Base-by-base conservation (phyloP, 2,329 filamentous ascomycete species). In the Rutstroemia sp. region DNA sequence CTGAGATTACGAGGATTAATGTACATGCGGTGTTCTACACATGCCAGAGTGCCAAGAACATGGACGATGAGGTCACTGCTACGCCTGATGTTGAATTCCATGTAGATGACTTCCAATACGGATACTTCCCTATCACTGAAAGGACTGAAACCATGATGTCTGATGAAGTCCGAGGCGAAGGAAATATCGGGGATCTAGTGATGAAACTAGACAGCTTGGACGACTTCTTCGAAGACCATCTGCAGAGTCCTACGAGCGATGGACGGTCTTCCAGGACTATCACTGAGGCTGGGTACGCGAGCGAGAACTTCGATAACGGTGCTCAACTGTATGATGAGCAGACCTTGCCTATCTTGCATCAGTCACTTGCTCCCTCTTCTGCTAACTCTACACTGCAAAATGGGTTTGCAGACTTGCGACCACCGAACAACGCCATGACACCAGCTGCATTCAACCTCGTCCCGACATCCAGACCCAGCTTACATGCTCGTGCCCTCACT, bases 11-110 rank as follows among this genome's bases (percentile, higher is more conserved):
- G 4, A 82, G 94, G 57, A 82, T 86, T 57, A 99, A 99, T 65
- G 94, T 99, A 2, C 92, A 97, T 69, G 90, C 92, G 0, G 92
- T 94, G 0, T 97, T 96, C 72, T 96, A 96, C 72, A 95, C 92
- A 61, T 96, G 92, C 67, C 87, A 89, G 53, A 87, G 82, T 60
- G 78, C 81, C 4, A 78, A 81, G 52, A 74, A 75, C 23, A 79
- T 85, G 61, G 67, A 75, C 34, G 74, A 79, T 7, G 82, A 88
- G 55, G 77, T 83, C 4, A 80, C 82, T 0, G 81, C 84, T 4
- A 94, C 90, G 0, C 87, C 90, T 1, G 92, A 96, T 47, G 67
- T 99, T 27, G 92, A 95, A 67, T 97, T 99, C 72, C 88, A 95
- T 64, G 81, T 84, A 2, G 95, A 99, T 60, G 92, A 97, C 59